Evolutionary conservation across 1,139 yeast genomes (phyloP).

Genomic region (Nakaseomyces nivariensis): DNA sequence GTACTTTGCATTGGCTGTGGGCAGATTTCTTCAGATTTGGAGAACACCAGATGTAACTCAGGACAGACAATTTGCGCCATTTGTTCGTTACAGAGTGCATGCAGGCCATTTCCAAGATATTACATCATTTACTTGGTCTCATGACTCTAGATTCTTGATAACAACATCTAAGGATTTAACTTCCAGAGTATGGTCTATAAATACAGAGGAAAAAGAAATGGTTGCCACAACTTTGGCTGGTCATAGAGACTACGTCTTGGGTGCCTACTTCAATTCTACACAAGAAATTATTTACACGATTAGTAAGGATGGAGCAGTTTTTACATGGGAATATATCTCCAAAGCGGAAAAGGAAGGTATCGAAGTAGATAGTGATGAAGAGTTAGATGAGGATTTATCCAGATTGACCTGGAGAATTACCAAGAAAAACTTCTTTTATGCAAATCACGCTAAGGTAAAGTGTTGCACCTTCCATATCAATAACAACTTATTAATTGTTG

Average conservation of each 20-base stretch:
- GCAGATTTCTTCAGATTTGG: conserved; percentile 87
- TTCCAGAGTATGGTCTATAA: conserved; percentile 72
- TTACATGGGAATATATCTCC: conserved; percentile 77
- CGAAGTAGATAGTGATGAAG: conserved; percentile 35
- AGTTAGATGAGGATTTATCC: conserved; percentile 32
- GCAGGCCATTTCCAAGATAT: conserved; percentile 91
- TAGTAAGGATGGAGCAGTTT: conserved; percentile 90
- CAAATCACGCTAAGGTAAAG: conserved; percentile 57
- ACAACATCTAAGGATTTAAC: conserved; percentile 88
- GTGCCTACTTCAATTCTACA: conserved; percentile 73
- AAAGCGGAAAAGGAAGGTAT: conserved; percentile 35
- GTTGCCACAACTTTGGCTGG: conserved; percentile 88
- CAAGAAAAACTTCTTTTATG: conserved; percentile 61
- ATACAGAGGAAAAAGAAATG: conserved; percentile 54
- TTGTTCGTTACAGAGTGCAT: conserved; percentile 78
- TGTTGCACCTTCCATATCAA: conserved; percentile 77
- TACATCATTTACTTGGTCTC: conserved; percentile 74
- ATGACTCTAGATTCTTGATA: conserved; percentile 77
- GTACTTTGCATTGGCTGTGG: conserved; percentile 77
- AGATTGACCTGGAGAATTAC: conserved; percentile 72
- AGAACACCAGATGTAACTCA: conserved; percentile 70
- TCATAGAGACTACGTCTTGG: conserved; percentile 79
- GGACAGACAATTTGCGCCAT: conserved; percentile 88
- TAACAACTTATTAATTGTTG: conserved; percentile 71
- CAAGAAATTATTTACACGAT: conserved; percentile 88